phyloP scores from a whole-genome alignment of 2,329 filamentous ascomycete genomes.

The Helminthosporium solani region DNA sequence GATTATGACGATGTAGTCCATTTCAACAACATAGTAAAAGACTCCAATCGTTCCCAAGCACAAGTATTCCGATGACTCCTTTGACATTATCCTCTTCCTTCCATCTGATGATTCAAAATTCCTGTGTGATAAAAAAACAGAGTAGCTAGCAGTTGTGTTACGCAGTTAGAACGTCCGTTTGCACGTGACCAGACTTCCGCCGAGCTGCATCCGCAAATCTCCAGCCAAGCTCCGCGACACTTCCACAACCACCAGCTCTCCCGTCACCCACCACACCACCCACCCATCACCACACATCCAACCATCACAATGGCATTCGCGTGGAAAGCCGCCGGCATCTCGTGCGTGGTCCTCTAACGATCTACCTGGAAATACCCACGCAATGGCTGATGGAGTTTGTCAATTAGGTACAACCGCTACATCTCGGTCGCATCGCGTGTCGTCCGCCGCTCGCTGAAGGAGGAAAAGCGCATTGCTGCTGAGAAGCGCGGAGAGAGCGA shows the following conservation, averaged over 20 bases:
- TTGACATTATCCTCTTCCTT: no score
- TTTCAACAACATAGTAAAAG: no score
- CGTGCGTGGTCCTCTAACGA: slow-evolving; percentile 59
- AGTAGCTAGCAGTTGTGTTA: no score
- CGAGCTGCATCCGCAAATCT: slow-evolving; percentile 32
- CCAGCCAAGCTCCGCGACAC: slow-evolving; percentile 24
- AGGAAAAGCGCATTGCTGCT: slow-evolving; percentile 81
- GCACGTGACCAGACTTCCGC: slow-evolving; percentile 29
- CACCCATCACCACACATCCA: slow-evolving; percentile 28
- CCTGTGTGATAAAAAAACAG: no score
- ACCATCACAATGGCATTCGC: slow-evolving; percentile 84
- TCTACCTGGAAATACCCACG: slow-evolving; percentile 15
- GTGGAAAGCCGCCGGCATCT: slow-evolving; percentile 97
- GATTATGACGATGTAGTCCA: no score
- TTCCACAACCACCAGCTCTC: slow-evolving; percentile 28
- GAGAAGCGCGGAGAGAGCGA: slow-evolving; percentile 91
- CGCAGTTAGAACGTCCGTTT: no score
- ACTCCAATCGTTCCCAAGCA: no score
- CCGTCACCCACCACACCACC: slow-evolving; percentile 22
- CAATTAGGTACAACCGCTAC: slow-evolving; percentile 98
- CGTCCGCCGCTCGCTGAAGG: slow-evolving; percentile 95
- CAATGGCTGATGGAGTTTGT: slow-evolving; percentile 28
- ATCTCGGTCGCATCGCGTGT: slow-evolving; percentile 90
- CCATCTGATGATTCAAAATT: no score
- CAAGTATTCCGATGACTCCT: no score